phyloP scores from a whole-genome alignment of 2,329 filamentous ascomycete species.

The Arthrobotrys musiformis region DNA sequence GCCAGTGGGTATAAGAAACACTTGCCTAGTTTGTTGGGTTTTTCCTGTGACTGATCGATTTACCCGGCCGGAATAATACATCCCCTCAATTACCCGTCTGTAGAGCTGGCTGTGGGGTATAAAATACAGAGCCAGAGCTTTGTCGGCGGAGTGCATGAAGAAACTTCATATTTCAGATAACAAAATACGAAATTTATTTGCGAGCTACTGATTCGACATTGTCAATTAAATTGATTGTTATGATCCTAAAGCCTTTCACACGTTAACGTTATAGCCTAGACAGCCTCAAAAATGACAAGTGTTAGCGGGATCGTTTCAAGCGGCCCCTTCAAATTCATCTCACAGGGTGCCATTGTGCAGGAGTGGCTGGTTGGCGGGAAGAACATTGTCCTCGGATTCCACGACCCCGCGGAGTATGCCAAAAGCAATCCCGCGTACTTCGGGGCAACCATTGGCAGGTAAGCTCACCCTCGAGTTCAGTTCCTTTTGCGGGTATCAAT shows the following conservation, averaged over 20 bases:
- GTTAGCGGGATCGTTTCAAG: constrained; percentile 25
- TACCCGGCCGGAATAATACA: constrained; percentile 42
- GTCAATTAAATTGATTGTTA: background rate
- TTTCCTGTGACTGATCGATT: constrained; percentile 11
- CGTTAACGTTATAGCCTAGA: background rate
- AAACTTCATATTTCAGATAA: background rate
- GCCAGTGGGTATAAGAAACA: no score
- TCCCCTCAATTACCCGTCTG: constrained; percentile 51
- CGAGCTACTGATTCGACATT: background rate
- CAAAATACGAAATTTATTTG: background rate
- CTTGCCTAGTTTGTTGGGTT: background rate
- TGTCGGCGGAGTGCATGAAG: background rate
- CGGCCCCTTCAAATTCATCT: constrained; percentile 71
- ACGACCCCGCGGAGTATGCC: constrained; percentile 72
- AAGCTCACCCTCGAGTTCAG: constrained; percentile 58
- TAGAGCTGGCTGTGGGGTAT: constrained; percentile 20
- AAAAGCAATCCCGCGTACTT: constrained; percentile 82
- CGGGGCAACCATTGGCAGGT: constrained; percentile 87
- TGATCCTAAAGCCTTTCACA: background rate
- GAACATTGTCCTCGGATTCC: constrained; percentile 91
- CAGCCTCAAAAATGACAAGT: constrained; percentile 19
- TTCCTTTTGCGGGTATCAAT: constrained; percentile 1
- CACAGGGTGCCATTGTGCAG: constrained; percentile 82
- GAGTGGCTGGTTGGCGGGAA: constrained; percentile 78
- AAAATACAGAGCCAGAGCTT: constrained; percentile 1